phyloP scores from a whole-genome alignment of 257 asterid genomes.

The Salvia rosmarinus region DNA sequence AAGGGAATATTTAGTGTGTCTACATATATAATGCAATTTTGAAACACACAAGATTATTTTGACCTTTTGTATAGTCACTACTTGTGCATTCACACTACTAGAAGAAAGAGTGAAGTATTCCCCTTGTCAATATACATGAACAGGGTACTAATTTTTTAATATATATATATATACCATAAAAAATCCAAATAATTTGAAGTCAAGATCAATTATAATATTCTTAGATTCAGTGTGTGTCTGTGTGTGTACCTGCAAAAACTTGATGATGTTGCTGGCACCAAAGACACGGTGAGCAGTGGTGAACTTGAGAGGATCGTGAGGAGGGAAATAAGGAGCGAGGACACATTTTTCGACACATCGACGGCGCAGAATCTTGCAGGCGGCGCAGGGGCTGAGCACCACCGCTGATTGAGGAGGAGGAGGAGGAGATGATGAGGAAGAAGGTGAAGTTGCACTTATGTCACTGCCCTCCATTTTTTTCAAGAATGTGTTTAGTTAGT shows the following conservation, averaged over 20 bases:
- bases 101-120: too few relatives aligned
- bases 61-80: too few relatives aligned
- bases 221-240: background rate
- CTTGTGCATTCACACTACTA: too few relatives aligned
- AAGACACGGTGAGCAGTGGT: conserved; percentile 83
- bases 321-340: conserved; percentile 78
- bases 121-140: too few relatives aligned
- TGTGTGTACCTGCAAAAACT: conserved; percentile 65
- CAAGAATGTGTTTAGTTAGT: background rate
- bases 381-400: conserved; percentile 72
- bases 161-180: too few relatives aligned
- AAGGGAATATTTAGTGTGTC: too few relatives aligned
- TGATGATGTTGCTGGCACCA: conserved; percentile 86
- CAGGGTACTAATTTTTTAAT: too few relatives aligned
- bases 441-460: conserved; percentile 5
- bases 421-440: conserved; percentile 1
- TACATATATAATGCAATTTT: background rate
- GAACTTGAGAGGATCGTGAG: conserved; percentile 70
- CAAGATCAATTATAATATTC: too few relatives aligned
- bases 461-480: conserved; percentile 37
- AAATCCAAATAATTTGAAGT: too few relatives aligned
- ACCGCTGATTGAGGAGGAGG: background rate
- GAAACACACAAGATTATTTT: too few relatives aligned
- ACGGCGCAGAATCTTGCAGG: conserved; percentile 70
- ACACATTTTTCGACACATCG: conserved; percentile 76